A percentile compares a stretch with the other conserved stretches of the same genome.
These are phyloP conservation scores for Zygosaccharomyces lentus DNA, from an alignment of 805 yeast species.

Conservation along the genomic window DNA sequence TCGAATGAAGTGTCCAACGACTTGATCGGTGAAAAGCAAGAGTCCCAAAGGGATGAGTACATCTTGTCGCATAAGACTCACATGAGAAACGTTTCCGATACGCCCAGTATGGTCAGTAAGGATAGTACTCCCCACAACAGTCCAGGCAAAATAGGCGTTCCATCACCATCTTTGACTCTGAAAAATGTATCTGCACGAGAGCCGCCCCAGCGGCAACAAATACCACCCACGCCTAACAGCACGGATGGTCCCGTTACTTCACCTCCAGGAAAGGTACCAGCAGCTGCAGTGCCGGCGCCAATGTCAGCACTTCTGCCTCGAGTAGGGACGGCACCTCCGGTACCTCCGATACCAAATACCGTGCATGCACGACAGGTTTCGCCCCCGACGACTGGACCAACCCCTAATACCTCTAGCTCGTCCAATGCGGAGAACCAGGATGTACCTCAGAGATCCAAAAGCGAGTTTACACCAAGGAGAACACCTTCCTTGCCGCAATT, in stretches of 20 bases:
- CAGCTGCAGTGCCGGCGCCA: constrained; percentile 1
- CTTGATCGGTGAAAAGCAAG: constrained; percentile 11
- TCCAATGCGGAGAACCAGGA: neutral
- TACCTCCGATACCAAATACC: neutral
- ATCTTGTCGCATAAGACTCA: constrained; percentile 23
- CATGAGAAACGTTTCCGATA: constrained; percentile 30
- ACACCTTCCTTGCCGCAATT: constrained; percentile 33
- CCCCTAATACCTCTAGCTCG: neutral
- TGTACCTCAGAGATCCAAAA: constrained; percentile 15
- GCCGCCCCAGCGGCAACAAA: constrained; percentile 12
- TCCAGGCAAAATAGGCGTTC: constrained; percentile 17
- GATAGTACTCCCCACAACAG: constrained; percentile 26
- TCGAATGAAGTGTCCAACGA: constrained; percentile 23
- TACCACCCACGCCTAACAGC: constrained; percentile 4
- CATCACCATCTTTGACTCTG: constrained; percentile 9
- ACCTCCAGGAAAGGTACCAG: neutral
- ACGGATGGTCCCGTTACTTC: constrained; percentile 2
- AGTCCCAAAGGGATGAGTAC: constrained; percentile 12
- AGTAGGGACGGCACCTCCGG: neutral
- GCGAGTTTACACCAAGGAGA: constrained; percentile 22
- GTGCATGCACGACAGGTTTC: neutral
- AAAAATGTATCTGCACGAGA: constrained; percentile 1
- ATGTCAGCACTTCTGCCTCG: constrained; percentile 3
- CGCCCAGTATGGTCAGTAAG: constrained; percentile 28
- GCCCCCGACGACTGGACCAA: neutral